phyloP scores from a whole-genome alignment of 305 asterid species.

The Withania somnifera region DNA sequence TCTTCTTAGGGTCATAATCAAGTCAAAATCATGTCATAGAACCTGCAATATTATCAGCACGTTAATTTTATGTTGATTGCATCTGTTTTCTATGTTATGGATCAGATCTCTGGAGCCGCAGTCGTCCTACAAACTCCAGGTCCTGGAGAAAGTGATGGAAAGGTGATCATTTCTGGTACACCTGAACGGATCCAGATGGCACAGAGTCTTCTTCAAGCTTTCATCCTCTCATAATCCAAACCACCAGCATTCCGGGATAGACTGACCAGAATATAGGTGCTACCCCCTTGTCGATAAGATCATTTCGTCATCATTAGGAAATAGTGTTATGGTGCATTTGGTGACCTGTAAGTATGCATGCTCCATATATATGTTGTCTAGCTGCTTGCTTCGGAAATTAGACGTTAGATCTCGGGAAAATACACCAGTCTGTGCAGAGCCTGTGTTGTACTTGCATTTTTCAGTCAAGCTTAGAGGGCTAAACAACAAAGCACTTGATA shows the following conservation, averaged over 20 bases:
- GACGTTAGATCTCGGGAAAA: neutral
- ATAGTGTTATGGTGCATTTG: neutral
- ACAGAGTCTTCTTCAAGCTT: slow-evolving; percentile 42
- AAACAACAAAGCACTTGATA: neutral
- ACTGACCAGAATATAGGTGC: neutral
- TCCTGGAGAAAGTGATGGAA: slow-evolving; percentile 34
- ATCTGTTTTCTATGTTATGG: neutral
- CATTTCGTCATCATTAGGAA: neutral
- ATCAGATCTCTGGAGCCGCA: slow-evolving; percentile 47
- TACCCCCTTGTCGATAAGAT: neutral
- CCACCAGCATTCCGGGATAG: neutral
- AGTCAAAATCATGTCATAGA: neutral
- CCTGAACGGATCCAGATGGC: slow-evolving; percentile 32
- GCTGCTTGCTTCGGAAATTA: neutral
- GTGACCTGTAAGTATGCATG: neutral
- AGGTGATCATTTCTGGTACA: slow-evolving; percentile 39
- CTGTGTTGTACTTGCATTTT: too few relatives aligned
- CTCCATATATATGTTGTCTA: neutral
- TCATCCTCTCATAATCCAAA: slow-evolving; percentile 13
- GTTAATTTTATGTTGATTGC: neutral
- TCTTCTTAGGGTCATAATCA: neutral
- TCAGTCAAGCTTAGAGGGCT: neutral
- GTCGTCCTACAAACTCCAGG: slow-evolving; percentile 24
- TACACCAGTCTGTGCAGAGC: too few relatives aligned
- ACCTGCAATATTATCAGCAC: neutral